Evolutionary conservation across 495 filamentous ascomycete genomes (phyloP).

Genomic region (Bathelium albidoporum): DNA sequence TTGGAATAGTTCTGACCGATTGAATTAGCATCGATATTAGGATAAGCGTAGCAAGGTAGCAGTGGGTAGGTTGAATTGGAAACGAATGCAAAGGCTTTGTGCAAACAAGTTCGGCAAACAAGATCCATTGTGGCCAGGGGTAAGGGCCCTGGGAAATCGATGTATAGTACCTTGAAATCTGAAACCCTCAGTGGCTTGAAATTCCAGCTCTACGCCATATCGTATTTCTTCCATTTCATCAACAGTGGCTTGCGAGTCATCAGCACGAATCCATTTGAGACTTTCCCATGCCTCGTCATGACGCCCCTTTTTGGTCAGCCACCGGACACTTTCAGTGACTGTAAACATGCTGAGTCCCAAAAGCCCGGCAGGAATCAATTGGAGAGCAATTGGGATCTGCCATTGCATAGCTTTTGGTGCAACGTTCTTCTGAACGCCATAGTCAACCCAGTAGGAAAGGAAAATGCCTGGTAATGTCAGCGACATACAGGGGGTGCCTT

Average conservation of each 20-base stretch:
- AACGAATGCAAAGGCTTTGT: too few relatives aligned
- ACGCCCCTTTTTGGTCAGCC: constrained; percentile 16
- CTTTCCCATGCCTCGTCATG: constrained; percentile 21
- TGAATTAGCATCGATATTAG: constrained; percentile 18
- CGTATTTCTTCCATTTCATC: constrained; percentile 33
- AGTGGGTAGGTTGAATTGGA: too few relatives aligned
- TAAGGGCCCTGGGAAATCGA: not conserved
- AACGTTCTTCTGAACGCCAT: constrained; percentile 13
- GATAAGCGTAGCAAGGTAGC: constrained; percentile 5
- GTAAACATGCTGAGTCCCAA: constrained; percentile 18
- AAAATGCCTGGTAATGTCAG: not conserved
- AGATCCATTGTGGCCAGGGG: not conserved
- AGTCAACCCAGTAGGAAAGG: constrained; percentile 11
- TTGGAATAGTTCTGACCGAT: constrained; percentile 25
- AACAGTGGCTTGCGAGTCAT: constrained; percentile 36
- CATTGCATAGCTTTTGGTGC: constrained; percentile 13
- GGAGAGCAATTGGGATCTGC: constrained; percentile 22
- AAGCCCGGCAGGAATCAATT: constrained; percentile 18
- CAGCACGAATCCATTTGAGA: constrained; percentile 23
- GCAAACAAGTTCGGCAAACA: too few relatives aligned
- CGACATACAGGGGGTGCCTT: not conserved
- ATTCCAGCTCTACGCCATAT: constrained; percentile 13
- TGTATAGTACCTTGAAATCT: not conserved
- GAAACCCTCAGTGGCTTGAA: constrained; percentile 13
- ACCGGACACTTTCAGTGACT: constrained; percentile 17